phyloP scores from a whole-genome alignment of 2,329 filamentous ascomycete genomes.

The Epichloe sp. region DNA sequence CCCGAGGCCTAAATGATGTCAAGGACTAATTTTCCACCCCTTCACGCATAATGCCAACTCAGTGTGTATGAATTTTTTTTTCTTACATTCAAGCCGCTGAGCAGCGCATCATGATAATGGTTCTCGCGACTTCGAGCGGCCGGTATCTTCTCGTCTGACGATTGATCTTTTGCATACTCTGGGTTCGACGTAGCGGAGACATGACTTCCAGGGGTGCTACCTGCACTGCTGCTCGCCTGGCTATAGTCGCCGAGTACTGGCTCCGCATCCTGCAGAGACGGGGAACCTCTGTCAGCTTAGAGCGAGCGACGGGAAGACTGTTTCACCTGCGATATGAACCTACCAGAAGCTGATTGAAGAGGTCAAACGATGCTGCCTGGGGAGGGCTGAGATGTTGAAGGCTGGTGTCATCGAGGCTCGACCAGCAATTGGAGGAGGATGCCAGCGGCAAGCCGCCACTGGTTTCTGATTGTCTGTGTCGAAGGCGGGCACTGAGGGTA shows the following conservation, averaged over 20 bases:
- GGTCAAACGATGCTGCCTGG: neutral
- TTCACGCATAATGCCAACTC: too few species aligned
- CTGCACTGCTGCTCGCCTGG: slow-evolving; percentile 5
- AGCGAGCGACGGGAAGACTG: too few species aligned
- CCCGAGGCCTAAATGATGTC: too few species aligned
- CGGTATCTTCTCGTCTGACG: neutral
- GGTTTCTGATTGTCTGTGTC: neutral
- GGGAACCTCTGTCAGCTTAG: too few species aligned
- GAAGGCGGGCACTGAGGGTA: neutral
- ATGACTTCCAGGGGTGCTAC: slow-evolving; percentile 5
- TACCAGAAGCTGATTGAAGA: neutral
- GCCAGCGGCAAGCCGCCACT: neutral
- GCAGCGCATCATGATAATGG: slow-evolving; percentile 38
- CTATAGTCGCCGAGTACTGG: neutral
- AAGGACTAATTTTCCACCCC: too few species aligned
- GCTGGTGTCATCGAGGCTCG: neutral
- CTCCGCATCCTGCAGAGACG: neutral
- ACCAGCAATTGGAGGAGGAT: neutral
- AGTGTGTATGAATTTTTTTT: neutral
- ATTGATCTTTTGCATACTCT: neutral
- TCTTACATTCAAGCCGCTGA: slow-evolving; percentile 34
- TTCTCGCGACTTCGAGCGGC: slow-evolving; percentile 32
- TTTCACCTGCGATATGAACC: neutral
- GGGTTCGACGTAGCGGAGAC: neutral
- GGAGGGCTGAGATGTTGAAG: neutral